Conservation (phyloP, 495 filamentous ascomycete genomes). For the Chaetomium tenue region DNA sequence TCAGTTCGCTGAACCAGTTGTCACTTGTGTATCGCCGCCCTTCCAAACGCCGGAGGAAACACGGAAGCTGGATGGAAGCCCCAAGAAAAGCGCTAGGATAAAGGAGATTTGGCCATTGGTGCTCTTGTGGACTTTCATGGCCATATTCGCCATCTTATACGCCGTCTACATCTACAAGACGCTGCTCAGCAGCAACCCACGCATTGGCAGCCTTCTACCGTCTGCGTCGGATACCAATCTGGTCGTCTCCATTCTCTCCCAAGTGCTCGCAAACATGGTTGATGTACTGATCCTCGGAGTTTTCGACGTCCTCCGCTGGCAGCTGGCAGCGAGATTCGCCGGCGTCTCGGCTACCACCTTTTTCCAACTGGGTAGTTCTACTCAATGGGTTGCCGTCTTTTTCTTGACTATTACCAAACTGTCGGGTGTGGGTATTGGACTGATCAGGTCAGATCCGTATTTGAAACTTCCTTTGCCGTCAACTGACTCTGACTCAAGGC, state of each 20-base stretch:
- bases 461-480: not conserved
- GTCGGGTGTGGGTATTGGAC: not conserved
- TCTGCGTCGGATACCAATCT: slow-evolving; percentile 12
- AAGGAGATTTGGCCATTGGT: slow-evolving; percentile 8
- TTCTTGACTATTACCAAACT: slow-evolving; percentile 11
- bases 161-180: slow-evolving; percentile 8
- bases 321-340: slow-evolving; percentile 2
- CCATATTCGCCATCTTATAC: slow-evolving; percentile 9
- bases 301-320: slow-evolving; percentile 13
- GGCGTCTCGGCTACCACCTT: slow-evolving; percentile 16
- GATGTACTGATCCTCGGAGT: not conserved
- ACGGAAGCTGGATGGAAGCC: not conserved
- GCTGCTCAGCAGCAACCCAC: slow-evolving; percentile 4
- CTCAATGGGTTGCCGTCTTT: slow-evolving; percentile 10
- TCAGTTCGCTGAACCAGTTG: not conserved
- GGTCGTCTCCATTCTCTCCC: slow-evolving; percentile 10
- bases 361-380: slow-evolving; percentile 13
- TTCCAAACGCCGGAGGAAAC: not conserved
- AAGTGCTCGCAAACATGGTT: slow-evolving; percentile 10
- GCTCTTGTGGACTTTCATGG: not conserved
- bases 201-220: not conserved
- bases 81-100: not conserved
- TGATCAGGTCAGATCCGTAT: slow-evolving; percentile 3
- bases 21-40: not conserved
- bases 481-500: not conserved